Evolutionary conservation across 2,329 filamentous ascomycete genomes (phyloP).

Genomic region (Apiospora rasikravindrae): DNA sequence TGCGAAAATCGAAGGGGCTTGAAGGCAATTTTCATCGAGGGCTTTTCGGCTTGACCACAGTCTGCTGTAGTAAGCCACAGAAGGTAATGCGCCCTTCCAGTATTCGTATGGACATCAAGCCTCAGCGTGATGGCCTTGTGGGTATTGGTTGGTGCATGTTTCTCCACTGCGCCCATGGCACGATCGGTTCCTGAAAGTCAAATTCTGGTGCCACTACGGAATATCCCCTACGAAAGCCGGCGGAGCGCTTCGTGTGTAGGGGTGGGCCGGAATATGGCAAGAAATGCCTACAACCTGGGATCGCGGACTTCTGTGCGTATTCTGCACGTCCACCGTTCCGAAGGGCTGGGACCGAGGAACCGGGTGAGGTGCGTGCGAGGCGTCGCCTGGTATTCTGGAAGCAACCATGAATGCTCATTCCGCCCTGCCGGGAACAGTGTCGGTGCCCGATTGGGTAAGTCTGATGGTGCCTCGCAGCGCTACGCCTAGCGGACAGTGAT

Average conservation of each 20-base stretch:
- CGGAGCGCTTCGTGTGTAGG: background rate
- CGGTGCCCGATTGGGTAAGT: background rate
- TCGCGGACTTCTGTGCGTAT: background rate
- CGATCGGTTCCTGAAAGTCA: background rate
- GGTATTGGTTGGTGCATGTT: background rate
- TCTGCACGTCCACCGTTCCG: background rate
- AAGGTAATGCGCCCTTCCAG: background rate
- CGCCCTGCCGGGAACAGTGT: background rate
- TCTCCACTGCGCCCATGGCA: background rate
- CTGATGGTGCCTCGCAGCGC: background rate
- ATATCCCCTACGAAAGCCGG: background rate
- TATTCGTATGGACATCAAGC: background rate
- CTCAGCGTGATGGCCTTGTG: background rate
- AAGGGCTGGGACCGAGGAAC: background rate
- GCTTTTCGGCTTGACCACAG: background rate
- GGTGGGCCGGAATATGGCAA: background rate
- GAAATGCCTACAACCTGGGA: background rate
- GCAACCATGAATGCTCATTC: background rate
- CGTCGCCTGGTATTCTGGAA: background rate
- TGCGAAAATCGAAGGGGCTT: slow-evolving; percentile 47
- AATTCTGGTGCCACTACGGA: background rate
- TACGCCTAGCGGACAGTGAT: background rate
- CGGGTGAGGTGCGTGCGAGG: background rate
- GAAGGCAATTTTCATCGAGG: background rate
- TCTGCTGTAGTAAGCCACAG: background rate